phyloP scores from a whole-genome alignment of 331 rosid genomes.

The Ulmus americana region DNA sequence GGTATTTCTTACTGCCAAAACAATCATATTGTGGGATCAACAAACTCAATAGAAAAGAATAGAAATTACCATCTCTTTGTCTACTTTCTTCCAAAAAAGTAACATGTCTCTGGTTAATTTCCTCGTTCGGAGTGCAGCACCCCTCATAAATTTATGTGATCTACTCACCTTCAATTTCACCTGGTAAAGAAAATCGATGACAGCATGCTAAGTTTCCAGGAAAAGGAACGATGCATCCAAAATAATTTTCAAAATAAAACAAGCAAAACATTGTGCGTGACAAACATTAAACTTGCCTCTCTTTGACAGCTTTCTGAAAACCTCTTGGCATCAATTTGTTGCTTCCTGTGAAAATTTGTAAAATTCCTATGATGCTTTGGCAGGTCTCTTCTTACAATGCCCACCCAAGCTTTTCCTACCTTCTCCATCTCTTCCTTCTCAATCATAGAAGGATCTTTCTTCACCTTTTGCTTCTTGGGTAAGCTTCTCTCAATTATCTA shows the following conservation, averaged over 20 bases:
- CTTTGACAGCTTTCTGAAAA: slow-evolving; percentile 89
- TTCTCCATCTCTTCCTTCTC: slow-evolving; percentile 90
- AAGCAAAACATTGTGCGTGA: slow-evolving; percentile 2
- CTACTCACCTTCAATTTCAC: slow-evolving; percentile 81
- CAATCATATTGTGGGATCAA: not conserved
- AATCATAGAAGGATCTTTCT: slow-evolving; percentile 69
- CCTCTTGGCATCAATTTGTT: slow-evolving; percentile 86
- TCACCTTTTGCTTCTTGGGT: slow-evolving; percentile 69
- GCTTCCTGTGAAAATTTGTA: slow-evolving; percentile 73
- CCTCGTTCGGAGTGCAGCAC: slow-evolving; percentile 79
- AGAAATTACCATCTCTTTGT: slow-evolving; percentile 80
- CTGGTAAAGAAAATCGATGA: slow-evolving; percentile 39
- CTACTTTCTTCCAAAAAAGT: slow-evolving; percentile 92
- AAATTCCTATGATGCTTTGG: slow-evolving; percentile 80
- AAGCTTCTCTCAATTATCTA: slow-evolving; percentile 94
- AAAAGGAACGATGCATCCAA: slow-evolving; percentile 1
- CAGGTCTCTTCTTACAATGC: slow-evolving; percentile 80
- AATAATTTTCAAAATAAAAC: slow-evolving; percentile 16
- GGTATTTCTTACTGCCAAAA: not conserved
- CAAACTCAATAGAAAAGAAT: slow-evolving; percentile 11
- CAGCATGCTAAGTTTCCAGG: slow-evolving; percentile 12
- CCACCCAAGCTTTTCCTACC: slow-evolving; percentile 76
- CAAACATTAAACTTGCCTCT: slow-evolving; percentile 57
- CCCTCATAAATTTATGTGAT: slow-evolving; percentile 72
- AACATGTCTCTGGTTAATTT: slow-evolving; percentile 88